These are phyloP conservation scores for Bimuria novae-zelandiae DNA, from an alignment of 2,329 filamentous ascomycete species.

Conservation along the genomic window DNA sequence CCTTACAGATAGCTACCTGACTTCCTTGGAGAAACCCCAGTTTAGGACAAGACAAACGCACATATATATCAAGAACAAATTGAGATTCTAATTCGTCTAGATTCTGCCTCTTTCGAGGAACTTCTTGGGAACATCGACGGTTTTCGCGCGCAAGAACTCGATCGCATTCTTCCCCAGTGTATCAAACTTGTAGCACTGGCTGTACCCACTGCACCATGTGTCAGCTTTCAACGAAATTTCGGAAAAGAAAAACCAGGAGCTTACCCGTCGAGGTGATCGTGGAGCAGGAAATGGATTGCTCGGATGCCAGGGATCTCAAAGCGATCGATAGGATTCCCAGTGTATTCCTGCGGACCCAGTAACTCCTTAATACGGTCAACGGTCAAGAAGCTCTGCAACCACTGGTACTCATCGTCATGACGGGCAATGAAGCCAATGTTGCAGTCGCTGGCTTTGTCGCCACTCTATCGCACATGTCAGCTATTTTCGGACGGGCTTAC, in stretches of 20 bases:
- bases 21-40: no score
- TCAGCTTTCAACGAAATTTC: background rate
- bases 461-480: conserved; percentile 6
- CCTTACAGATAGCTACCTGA: no score
- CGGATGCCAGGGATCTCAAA: conserved; percentile 46
- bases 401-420: conserved; percentile 38
- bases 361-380: conserved; percentile 34
- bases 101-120: conserved; percentile 1
- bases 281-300: conserved; percentile 51
- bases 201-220: background rate
- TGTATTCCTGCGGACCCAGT: conserved; percentile 37
- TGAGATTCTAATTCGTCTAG: no score
- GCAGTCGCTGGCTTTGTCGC: conserved; percentile 30
- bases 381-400: conserved; percentile 34
- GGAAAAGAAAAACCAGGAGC: background rate
- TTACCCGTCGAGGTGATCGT: conserved; percentile 52
- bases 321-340: conserved; percentile 42
- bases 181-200: conserved; percentile 4
- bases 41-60: no score
- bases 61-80: no score
- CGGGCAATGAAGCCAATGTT: conserved; percentile 25
- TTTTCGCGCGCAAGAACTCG: conserved; percentile 4
- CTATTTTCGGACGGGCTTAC: background rate
- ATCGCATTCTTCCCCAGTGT: conserved; percentile 4
- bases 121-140: conserved; percentile 1